phyloP scores from a whole-genome alignment of 306 rosid genomes.

The Vicia sativa region DNA sequence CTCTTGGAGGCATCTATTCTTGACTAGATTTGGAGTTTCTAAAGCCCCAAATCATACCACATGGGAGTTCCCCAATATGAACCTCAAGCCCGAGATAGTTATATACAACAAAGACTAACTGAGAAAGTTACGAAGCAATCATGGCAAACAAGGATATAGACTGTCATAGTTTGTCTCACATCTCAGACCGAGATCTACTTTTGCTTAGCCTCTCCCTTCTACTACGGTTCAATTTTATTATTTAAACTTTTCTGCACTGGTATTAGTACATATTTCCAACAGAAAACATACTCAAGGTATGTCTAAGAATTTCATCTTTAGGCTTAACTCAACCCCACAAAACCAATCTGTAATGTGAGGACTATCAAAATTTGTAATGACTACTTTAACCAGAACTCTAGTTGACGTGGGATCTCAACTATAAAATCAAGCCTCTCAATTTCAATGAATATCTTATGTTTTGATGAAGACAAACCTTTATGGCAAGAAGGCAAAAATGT shows the following conservation, averaged over 20 bases:
- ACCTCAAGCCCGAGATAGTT: background rate
- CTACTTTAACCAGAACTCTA: background rate
- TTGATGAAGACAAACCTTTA: too few relatives aligned
- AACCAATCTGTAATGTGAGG: background rate
- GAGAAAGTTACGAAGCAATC: background rate
- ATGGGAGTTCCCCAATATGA: background rate
- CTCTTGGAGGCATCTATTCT: background rate
- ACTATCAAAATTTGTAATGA: background rate
- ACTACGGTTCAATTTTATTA: background rate
- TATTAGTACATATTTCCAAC: background rate
- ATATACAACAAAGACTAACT: background rate
- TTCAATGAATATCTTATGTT: too few relatives aligned
- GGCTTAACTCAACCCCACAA: background rate
- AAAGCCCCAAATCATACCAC: background rate
- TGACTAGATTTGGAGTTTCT: background rate
- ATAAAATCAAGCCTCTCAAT: too few relatives aligned
- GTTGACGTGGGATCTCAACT: background rate
- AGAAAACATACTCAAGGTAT: conserved; percentile 13
- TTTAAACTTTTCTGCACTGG: conserved; percentile 10
- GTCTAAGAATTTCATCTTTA: background rate
- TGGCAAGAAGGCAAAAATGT: too few relatives aligned
- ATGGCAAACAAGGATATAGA: background rate
- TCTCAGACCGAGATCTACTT: conserved; percentile 3
- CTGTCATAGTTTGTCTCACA: background rate
- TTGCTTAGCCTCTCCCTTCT: conserved; percentile 7